Evolutionary conservation across 164 flowering plant genomes (phyloP), one percentile per base, ranked within the genome.

Genomic region (Stephania yunnanensis): DNA sequence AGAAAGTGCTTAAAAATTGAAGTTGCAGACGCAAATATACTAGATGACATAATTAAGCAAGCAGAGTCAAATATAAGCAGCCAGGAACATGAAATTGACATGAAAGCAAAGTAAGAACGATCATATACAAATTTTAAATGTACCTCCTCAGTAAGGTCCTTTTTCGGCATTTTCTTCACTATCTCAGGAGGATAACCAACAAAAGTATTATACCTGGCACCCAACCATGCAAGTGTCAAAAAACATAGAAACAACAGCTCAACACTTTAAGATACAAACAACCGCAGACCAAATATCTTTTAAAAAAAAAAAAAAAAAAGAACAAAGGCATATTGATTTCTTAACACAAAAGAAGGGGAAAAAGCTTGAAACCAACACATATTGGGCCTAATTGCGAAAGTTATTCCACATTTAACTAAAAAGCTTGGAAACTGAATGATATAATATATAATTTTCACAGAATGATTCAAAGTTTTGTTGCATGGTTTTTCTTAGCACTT

Each of bases 121-220:
- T 31, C 45, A 68, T 45, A 68, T 45, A 68, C 11, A 46, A 36
- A 68, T 4, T 31, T 10, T 29, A 13, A 29, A 6, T 45, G 50
- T 63, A 90, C 94, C 92, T 90, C 94, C 85, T 90, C 92, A 30
- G 90, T 86, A n/a, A 90, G 94, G 79, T 90, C 94, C 83, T 83
- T 90, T 75, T 85, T 88, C 10, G 89, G 94, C 90, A 90, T 83
- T 81, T 87, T 90, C 84, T 90, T 90, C 72, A 90, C 94, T 69
- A 84, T 84, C 58, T 90, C 94, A 72, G 94, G 94, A 30, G 91
- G 83, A 76, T 83, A 86, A 65, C 84, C 84, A 76, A 81, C 86
- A 71, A 90, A 90, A 61, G 94, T 90, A 80, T 86, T 87, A 75
- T 88, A 90, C 73, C 92, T 88, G 85, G 46, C 61, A 65, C 7